Evolutionary conservation across 352 stramenopile genomes (phyloP), one percentile per base, ranked within the genome.

Genomic region (Phytophthora syringae): DNA sequence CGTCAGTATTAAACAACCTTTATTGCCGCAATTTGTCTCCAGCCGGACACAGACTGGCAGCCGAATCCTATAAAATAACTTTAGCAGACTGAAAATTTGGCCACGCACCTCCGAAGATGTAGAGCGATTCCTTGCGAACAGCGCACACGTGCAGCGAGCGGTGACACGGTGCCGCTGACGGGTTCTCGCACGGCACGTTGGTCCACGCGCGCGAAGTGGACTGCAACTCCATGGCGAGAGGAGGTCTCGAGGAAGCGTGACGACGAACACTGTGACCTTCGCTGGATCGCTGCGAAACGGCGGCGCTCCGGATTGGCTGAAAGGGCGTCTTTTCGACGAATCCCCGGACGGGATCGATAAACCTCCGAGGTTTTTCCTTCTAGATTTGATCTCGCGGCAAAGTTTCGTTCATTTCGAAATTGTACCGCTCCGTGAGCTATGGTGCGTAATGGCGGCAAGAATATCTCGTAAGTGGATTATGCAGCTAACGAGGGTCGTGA

Each of bases 141-240:
- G 93, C 93, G 40, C 93, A 97, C 3, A 95, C 89, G 74, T 99
- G 96, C 28, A 99, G 78, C 51, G 94, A 98, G 27, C 96, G 87
- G 58, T 97, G 86, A 45, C 95, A 98, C 2, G 95, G 95, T 30
- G 91, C 88, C 7, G 72, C 69, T 32, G 84, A 90, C 48, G 79
- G 84, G 62, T 95, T 95, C 67, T 95, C 83, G 57, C 87, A 95
- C 30, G 84, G 76, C 13, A 93, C 84, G 2, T 82, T 74, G 39
- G 82, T 77, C 87, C 87, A 95, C 55, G 82, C 84, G 45, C 82
- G 85, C 56, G 84, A 68, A 24, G 67, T 76, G 5, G 81, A 79
- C 34, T 74, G 77, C 45, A 77, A 49, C 7, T 72, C 28, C 64
- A 76, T 76, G 6, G 24, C 39, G 50, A 42, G 39, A 45, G 18